Base-by-base conservation (phyloP, 139 green algal species). In the Zygnema cylindricum region DNA sequence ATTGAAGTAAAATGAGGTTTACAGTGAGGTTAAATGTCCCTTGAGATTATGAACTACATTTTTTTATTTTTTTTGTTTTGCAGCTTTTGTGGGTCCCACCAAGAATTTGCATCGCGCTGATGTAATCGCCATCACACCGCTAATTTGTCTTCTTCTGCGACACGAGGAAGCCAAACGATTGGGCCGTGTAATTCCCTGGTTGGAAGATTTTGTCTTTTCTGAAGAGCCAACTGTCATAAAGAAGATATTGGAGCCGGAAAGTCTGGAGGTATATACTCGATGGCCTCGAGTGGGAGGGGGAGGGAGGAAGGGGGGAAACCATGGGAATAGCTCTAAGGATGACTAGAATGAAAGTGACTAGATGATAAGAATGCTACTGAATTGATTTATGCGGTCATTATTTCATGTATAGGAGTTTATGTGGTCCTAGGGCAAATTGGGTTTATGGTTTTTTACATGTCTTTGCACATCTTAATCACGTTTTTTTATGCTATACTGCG, bases 161-260 rank as follows among this genome's bases (percentile, higher is more conserved):
- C 21, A 21, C 22, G 73, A 33, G 73, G 73, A 16, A 40, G 35
- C 30, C 57, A 25, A 25, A 30, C 30, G 57, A 38, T 32, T 32
- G 73, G 16, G 16, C 73, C 36, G 43, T 16, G 73, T 21, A 35
- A 21, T 35, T 38, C 21, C 36, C 73, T 16, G 22, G 36, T 35
- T 11, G 16, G 73, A 42, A 16, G 16, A 21, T 21, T 16, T 16
- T 21, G 73, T 57, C 36, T 16, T 16, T 39, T 16, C 21, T 22
- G 22, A 85, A 3, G 25, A 76, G 32, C n/a, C n/a, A n/a, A 43
- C 16, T 76, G 25, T 85, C 35, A 76, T 85, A 30, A 16, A 7
- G 16, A 43, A 43, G 43, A 85, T 85, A 43, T n/a, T 85, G 7
- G 43, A 85, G 30, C 77, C 71, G 32, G 77, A 85, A 7, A 85